Conservation (phyloP, 306 rosid species). For the Cucurbita argyrosperma region DNA sequence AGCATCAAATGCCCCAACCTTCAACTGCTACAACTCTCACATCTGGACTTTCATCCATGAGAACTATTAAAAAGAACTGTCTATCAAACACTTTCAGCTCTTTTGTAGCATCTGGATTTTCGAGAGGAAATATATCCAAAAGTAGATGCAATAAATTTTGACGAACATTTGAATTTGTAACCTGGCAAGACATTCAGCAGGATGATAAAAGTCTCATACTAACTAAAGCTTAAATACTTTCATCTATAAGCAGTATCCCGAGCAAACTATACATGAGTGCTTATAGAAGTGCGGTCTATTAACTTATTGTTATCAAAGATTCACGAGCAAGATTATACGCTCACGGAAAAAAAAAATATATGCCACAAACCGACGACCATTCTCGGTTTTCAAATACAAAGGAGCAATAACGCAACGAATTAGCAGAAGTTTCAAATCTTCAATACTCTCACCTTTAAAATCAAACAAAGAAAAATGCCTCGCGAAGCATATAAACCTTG, state of each 20-base stretch:
- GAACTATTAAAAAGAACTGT: slow-evolving; percentile 72
- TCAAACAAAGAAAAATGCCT: slow-evolving; percentile 57
- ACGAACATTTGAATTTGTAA: slow-evolving; percentile 84
- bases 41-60: slow-evolving; percentile 58
- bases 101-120: slow-evolving; percentile 82
- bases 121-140: slow-evolving; percentile 79
- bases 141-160: slow-evolving; percentile 75
- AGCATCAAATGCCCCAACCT: slow-evolving; percentile 64
- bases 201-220: neutral
- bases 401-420: slow-evolving; percentile 63
- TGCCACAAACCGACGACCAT: slow-evolving; percentile 65
- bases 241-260: neutral
- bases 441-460: slow-evolving; percentile 72
- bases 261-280: neutral
- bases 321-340: neutral
- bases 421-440: slow-evolving; percentile 56
- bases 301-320: neutral
- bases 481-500: slow-evolving; percentile 54
- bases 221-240: neutral
- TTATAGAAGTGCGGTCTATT: neutral
- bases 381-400: slow-evolving; percentile 56
- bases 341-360: slow-evolving; percentile 18
- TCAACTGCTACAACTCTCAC: slow-evolving; percentile 81
- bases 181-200: slow-evolving; percentile 28
- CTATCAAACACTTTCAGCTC: slow-evolving; percentile 69